phyloP scores from a whole-genome alignment of 495 filamentous ascomycete species.

The Cenococcum geophilum region DNA sequence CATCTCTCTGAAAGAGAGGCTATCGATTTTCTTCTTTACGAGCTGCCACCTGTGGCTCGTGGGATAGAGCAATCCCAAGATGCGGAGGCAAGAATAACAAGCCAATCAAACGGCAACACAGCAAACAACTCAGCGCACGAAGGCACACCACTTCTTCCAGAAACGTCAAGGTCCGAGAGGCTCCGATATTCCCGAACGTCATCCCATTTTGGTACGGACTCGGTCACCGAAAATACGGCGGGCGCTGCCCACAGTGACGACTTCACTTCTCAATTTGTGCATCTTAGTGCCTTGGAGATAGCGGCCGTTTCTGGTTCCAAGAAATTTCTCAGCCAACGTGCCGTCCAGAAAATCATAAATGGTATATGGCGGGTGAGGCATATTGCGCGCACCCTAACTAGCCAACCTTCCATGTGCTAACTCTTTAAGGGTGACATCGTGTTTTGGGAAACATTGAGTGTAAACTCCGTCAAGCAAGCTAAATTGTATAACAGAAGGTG shows the following conservation, averaged over 20 bases:
- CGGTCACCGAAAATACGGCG: constrained; percentile 5
- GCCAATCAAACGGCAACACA: constrained; percentile 4
- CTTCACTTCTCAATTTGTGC: constrained; percentile 60
- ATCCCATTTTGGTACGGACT: constrained; percentile 34
- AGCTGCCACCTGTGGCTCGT: constrained; percentile 51
- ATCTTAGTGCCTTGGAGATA: constrained; percentile 84
- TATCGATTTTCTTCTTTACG: constrained; percentile 77
- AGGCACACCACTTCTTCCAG: constrained; percentile 18
- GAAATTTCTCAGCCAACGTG: constrained; percentile 76
- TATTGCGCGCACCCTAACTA: no score
- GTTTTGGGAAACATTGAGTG: constrained; percentile 80
- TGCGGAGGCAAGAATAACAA: neutral
- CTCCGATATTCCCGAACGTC: constrained; percentile 22
- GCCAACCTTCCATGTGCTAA: constrained; percentile 1
- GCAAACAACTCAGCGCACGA: neutral
- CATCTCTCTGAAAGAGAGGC: constrained; percentile 72
- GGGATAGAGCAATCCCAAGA: constrained; percentile 4
- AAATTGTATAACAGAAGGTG: constrained; percentile 64
- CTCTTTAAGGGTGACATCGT: constrained; percentile 64
- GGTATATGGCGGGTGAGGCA: constrained; percentile 65
- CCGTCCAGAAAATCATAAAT: constrained; percentile 81
- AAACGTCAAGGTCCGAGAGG: constrained; percentile 11
- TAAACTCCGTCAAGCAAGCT: constrained; percentile 71
- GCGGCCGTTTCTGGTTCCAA: constrained; percentile 85
- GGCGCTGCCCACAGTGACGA: constrained; percentile 47